Evolutionary conservation across 768 basidiomycete genomes (phyloP).

Genomic region (Ephemerocybe angulata): DNA sequence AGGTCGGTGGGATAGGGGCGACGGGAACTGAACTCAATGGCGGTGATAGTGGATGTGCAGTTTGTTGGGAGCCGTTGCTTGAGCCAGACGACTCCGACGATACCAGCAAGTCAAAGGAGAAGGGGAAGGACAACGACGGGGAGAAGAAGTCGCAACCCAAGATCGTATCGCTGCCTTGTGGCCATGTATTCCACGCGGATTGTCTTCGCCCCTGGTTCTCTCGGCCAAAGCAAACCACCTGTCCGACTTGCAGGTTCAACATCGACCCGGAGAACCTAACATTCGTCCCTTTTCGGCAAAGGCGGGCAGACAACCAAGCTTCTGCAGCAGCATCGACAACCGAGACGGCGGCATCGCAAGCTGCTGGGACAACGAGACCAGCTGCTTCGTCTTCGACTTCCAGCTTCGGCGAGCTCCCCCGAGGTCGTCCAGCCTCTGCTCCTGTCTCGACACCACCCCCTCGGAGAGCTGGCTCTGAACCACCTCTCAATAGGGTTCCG

Average conservation of each 20-base stretch:
- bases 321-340: neutral
- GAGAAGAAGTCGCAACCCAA: constrained; percentile 27
- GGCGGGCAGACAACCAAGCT: constrained; percentile 4
- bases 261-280: constrained; percentile 78
- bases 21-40: constrained; percentile 6
- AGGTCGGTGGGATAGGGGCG: constrained; percentile 9
- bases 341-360: neutral
- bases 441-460: neutral
- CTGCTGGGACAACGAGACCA: neutral
- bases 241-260: constrained; percentile 80
- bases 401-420: neutral
- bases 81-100: constrained; percentile 31
- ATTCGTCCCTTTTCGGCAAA: constrained; percentile 29
- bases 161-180: constrained; percentile 72
- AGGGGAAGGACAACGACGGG: constrained; percentile 5
- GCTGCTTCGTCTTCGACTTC: neutral
- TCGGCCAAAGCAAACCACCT: constrained; percentile 72
- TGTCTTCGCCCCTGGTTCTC: constrained; percentile 85
- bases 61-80: constrained; percentile 13
- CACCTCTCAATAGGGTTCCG: constrained; percentile 2
- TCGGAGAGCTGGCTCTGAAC: constrained; percentile 8
- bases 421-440: neutral
- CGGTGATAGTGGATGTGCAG: constrained; percentile 13
- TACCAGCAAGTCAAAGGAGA: constrained; percentile 6
- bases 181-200: constrained; percentile 76